Base-by-base conservation (phyloP, 495 filamentous ascomycete species). In the Xylaria flabelliformis region DNA sequence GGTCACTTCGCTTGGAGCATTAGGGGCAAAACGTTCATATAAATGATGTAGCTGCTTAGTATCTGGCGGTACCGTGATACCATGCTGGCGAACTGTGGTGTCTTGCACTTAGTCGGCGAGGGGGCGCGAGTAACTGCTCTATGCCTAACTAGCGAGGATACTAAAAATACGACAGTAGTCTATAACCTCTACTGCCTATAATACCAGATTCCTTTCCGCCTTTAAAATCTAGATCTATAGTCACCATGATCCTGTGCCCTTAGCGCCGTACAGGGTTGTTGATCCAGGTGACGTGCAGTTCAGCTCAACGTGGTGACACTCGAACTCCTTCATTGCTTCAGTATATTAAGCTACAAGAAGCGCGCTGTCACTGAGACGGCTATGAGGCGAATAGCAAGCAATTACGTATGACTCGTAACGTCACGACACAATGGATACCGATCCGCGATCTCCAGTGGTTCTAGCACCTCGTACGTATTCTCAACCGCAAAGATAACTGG, bases 391-490 rank as follows among this genome's bases (percentile, higher is more conserved):
- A 17, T 29, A 29, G 26, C 26, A 0, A 21, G 21, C 12, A 64
- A 44, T 29, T 29, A 12, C 10, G 7, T 41, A 42, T 44, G 24
- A 9, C 46, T 42, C n/a, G n/a, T 21, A 41, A 8, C 44, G n/a
- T 26, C 21, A 1, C 12, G n/a, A 44, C 24, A 15, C 2, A 4
- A 67, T 67, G 65, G 50, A 67, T 24, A 56, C 65, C 32, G 65
- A 67, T 21, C 65, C 65, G 29, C 65, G 65, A 67, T 67, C 65
- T 4, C 67, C 67, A 3, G 67, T 62, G 42, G 39, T 32, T 51
- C 56, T 70, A 26, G 42, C 39, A 34, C 67, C 67, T 39, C 56
- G 67, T 70, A 70, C n/a, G 67, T 70, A 70, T 41, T 5, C 56
- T 19, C 4, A 32, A 59, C 15, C 34, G 12, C 17, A 42, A 17